Evolutionary conservation across 1,284 basidiomycete species (phyloP).

Genomic region (Ustilago cynodontis): DNA sequence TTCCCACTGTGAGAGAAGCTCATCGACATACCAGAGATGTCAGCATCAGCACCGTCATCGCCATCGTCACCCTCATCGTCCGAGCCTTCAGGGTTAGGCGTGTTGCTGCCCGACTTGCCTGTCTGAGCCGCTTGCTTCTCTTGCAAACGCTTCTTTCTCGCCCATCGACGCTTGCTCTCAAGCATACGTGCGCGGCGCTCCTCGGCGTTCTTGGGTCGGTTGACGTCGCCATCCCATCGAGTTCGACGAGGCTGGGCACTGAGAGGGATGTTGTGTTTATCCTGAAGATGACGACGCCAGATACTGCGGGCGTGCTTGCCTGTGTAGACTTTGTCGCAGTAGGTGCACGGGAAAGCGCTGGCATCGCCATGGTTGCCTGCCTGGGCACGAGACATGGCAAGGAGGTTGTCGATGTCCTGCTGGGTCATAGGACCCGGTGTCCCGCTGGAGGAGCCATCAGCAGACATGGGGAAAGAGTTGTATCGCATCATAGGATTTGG

Average conservation of each 20-base stretch:
- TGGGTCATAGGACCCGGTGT: conserved; percentile 40
- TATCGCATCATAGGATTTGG: conserved; percentile 44
- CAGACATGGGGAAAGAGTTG: conserved; percentile 32
- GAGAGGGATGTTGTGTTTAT: conserved; percentile 74
- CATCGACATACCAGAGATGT: conserved; percentile 43
- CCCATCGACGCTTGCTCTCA: conserved; percentile 74
- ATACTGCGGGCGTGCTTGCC: conserved; percentile 75
- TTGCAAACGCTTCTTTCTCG: conserved; percentile 71
- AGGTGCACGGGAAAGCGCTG: conserved; percentile 70
- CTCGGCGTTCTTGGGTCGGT: conserved; percentile 72
- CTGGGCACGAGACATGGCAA: conserved; percentile 63
- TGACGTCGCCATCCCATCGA: conserved; percentile 74
- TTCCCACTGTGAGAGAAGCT: conserved; percentile 21
- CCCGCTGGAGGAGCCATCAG: conserved; percentile 34
- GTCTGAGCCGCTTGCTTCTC: conserved; percentile 57
- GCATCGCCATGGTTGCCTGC: conserved; percentile 47
- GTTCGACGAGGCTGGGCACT: conserved; percentile 73
- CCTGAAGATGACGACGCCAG: conserved; percentile 74
- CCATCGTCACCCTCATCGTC: conserved; percentile 33
- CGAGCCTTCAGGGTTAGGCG: conserved; percentile 33
- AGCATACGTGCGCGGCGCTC: conserved; percentile 73
- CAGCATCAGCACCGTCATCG: conserved; percentile 47
- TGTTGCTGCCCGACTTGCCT: conserved; percentile 34
- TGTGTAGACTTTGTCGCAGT: conserved; percentile 73
- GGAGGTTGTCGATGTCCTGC: conserved; percentile 59